Evolutionary conservation across 164 flowering plant genomes (phyloP).

Genomic region (Stephania yunnanensis): DNA sequence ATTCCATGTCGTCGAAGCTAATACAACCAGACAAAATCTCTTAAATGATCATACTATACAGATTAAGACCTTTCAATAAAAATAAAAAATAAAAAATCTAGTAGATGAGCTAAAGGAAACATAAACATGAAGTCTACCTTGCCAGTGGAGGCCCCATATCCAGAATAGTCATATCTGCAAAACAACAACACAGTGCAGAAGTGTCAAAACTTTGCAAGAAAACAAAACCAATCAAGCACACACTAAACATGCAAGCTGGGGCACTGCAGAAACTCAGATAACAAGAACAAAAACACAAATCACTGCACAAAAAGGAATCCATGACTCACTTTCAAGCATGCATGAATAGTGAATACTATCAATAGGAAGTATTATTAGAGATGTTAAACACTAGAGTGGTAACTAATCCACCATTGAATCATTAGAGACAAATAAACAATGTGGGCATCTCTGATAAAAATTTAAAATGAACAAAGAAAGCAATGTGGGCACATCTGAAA

Average conservation of each 20-base stretch:
- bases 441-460: background rate
- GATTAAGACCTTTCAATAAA: background rate
- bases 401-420: background rate
- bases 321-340: background rate
- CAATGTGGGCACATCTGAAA: background rate
- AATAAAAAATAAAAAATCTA: background rate
- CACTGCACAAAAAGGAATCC: background rate
- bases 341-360: background rate
- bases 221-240: background rate
- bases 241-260: background rate
- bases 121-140: constrained; percentile 40
- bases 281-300: background rate
- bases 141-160: constrained; percentile 96
- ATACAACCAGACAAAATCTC: background rate
- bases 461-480: background rate
- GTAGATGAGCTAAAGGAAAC: background rate
- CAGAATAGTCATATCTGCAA: constrained; percentile 94
- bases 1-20: background rate
- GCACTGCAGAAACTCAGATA: background rate
- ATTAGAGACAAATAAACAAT: background rate
- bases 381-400: background rate
- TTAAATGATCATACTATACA: background rate
- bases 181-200: constrained; percentile 9
- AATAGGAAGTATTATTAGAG: background rate
- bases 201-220: constrained; percentile 6